Conservation (phyloP, 2,329 filamentous ascomycete genomes). For the Aspergillus jensenii region DNA sequence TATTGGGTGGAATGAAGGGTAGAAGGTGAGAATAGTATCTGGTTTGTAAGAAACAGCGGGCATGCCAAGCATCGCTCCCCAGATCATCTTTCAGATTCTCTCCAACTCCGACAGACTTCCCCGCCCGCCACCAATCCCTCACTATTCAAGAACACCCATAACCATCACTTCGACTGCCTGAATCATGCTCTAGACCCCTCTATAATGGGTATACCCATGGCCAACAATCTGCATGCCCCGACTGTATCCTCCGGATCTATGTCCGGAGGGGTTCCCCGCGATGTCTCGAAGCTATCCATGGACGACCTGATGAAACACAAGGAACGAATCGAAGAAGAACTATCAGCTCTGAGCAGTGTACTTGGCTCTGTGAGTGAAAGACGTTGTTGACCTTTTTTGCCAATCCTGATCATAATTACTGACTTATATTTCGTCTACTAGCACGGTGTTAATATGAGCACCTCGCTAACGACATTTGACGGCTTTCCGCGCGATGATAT, state of each 20-base stretch:
- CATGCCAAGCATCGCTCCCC: constrained; percentile 1
- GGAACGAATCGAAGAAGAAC: constrained; percentile 78
- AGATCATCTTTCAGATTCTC: neutral
- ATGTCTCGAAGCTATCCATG: constrained; percentile 67
- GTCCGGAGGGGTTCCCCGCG: constrained; percentile 59
- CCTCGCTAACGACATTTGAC: constrained; percentile 79
- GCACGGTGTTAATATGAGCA: constrained; percentile 94
- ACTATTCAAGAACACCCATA: neutral
- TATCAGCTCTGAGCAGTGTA: constrained; percentile 79
- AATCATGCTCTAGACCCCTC: constrained; percentile 13
- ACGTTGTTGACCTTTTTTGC: neutral
- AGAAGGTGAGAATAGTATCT: neutral
- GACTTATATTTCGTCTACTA: constrained; percentile 41
- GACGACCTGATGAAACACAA: constrained; percentile 81
- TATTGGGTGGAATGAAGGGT: neutral
- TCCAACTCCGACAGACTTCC: neutral
- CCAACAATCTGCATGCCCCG: constrained; percentile 64
- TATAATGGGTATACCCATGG: constrained; percentile 60
- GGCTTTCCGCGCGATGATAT: constrained; percentile 92
- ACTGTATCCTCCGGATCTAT: constrained; percentile 77
- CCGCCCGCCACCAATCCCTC: constrained; percentile 4
- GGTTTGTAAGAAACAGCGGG: neutral
- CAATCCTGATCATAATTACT: constrained; percentile 10
- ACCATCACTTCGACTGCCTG: constrained; percentile 2
- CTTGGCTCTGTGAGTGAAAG: constrained; percentile 72